Base-by-base conservation (phyloP, 257 asterid genomes). In the Lavandula angustifolia region DNA sequence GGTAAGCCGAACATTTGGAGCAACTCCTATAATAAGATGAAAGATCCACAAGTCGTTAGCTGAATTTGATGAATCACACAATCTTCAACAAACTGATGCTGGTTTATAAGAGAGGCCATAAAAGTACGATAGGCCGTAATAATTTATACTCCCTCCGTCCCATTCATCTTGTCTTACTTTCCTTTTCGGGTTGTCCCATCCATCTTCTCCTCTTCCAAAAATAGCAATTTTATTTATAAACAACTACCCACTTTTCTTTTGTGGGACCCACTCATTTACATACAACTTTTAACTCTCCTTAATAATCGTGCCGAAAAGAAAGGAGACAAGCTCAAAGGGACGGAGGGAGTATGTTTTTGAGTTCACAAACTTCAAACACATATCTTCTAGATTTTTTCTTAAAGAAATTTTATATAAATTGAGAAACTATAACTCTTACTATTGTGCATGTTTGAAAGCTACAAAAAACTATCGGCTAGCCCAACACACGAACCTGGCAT, bases 1-100 rank as follows among this genome's bases (percentile, higher is more conserved):
- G 99, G 99, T 69, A 92, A 76, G 66, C 97, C 99, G 82, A 92
- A 92, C 84, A 92, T 89, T 83, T 92, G 99, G 79, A 92, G 99
- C 82, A 92, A 69, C 80, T 92, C 99, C 99, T 92, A 72, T 0
- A 76, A 68, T 58, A 69, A 40, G 70, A 78, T 62, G 40, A 33
- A 54, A 33, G 16, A 53, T 11, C 22, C 5, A 34, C 18, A 22
- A 58, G 53, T 58, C 35, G 43, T 27, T 10, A 54, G 13, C 22
- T 17, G 13, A 34, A 38, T 9, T 2, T 35, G 6, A 34, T 17
- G 38, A 9, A 17, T 41, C 38, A 40, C n/a, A n/a, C 17, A 16
- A 6, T 33, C 22, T 53, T 44, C 55, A 34, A 37, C 6, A n/a
- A 40, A 2, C 27, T 33, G 33, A 7, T 12, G 40, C 29, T 16